Base-by-base conservation (phyloP, 2,329 filamentous ascomycete genomes). In the Xylariomycetidae sp. region DNA sequence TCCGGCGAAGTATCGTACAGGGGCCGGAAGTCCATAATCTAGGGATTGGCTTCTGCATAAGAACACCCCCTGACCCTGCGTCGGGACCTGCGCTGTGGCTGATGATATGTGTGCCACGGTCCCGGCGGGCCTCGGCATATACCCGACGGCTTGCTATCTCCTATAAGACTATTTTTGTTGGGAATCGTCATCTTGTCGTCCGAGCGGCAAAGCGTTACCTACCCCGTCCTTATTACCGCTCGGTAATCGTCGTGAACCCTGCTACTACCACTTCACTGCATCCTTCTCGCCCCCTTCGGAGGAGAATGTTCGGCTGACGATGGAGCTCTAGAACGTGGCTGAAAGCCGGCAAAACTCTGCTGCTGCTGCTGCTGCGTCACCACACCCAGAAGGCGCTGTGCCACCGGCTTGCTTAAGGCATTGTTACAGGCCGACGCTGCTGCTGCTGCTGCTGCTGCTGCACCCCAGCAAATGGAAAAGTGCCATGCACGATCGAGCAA, bases 341-440 rank as follows among this genome's bases (percentile, higher is more conserved):
- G 20, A 24, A 31, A 29, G 19, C 16, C 30, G 30, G 30, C n/a
- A 32, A 32, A 32, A 32, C 6, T 15, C 13, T 18, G 15, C 24
- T 4, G 30, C 4, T 16, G 19, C n/a, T 16, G 12, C 14, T 20
- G 5, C 30, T 32, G 30, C 30, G 30, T 32, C 30, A 24, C 28
- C 5, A 19, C n/a, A 12, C n/a, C 22, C 25, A 14, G n/a, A 23
- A 32, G 14, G 24, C 6, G n/a, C n/a, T n/a, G n/a, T n/a, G n/a
- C n/a, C n/a, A n/a, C n/a, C n/a, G n/a, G n/a, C n/a, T n/a, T n/a
- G n/a, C n/a, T n/a, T n/a, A n/a, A n/a, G n/a, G n/a, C n/a, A n/a
- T n/a, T n/a, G n/a, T n/a, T n/a, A n/a, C n/a, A n/a, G n/a, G n/a
- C n/a, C n/a, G n/a, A 32, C 6, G 8, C 13, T 18, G 15, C 24